Base-by-base conservation (phyloP, 108 stramenopile species). In the Cyclostephanos tholiformis region DNA sequence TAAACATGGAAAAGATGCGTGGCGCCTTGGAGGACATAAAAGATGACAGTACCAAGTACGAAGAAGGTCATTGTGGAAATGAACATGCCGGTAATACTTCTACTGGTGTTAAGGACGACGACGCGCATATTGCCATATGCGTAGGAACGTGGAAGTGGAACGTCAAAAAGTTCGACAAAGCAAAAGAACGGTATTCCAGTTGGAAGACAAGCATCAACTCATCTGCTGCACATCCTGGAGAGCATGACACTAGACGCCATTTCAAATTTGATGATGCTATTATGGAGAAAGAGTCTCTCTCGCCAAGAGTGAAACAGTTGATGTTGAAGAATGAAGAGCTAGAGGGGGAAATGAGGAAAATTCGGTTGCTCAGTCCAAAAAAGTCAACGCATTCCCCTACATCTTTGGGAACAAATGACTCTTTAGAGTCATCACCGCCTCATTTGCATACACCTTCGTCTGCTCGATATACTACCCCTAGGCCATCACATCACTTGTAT, bases 81-180 rank as follows among this genome's bases (percentile, higher is more conserved):
- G 53, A 25, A 4, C 2, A 35, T 38, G 39, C 62, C 22, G 20
- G 9, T 11, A 1, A 2, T 43, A 41, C 10, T 38, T 30, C 35
- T 38, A 16, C 44, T 17, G 44, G 0, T 46, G 44, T 29, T 9
- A 27, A 23, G 10, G n/a, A 35, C 8, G 48, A 74, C 20, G 73
- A 74, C 35, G 41, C 52, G 25, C 63, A 67, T 35, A 77, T 69
- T 43, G 67, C 65, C 19, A 58, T 61, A 36, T 67, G 66, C 52
- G 74, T 67, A 23, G 66, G 66, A 16, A 30, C 59, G 48, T 67
- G 65, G 66, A 67, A 75, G 58, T 32, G 19, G 16, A 67, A 75
- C 53, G 55, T 50, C 26, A 61, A 61, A 22, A 46, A 46, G 14
- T 75, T 61, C 51, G 66, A 61, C 22, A 60, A 67, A 48, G 58